These are phyloP conservation scores for Hymenoscyphus infarciens DNA, from an alignment of 2,329 filamentous ascomycete species.

Conservation along the genomic window DNA sequence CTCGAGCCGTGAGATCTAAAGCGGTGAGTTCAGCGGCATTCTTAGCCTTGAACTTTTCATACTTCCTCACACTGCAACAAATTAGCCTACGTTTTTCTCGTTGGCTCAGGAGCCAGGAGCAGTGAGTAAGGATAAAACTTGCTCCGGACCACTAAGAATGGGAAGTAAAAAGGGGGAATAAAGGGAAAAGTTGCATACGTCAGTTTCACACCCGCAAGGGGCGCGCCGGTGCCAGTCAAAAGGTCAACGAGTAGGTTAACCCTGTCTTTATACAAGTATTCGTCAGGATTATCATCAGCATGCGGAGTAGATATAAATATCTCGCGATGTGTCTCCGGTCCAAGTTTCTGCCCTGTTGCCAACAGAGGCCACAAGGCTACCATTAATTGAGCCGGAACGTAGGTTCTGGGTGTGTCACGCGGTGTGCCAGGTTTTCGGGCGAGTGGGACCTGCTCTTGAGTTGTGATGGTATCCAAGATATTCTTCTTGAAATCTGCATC, in stretches of 20 bases:
- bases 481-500: constrained; percentile 7
- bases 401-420: background rate
- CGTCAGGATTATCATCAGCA: background rate
- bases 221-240: background rate
- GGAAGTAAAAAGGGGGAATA: too few species aligned
- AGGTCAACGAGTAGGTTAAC: background rate
- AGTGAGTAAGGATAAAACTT: too few species aligned
- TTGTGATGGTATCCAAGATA: background rate
- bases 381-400: background rate
- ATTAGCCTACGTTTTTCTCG: too few species aligned
- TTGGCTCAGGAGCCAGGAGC: too few species aligned
- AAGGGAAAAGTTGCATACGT: background rate
- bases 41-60: background rate
- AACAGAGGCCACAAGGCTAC: background rate
- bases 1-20: background rate
- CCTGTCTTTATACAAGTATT: background rate
- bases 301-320: constrained; percentile 2
- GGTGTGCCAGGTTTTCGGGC: background rate
- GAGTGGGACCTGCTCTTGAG: background rate
- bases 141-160: too few species aligned
- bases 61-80: background rate
- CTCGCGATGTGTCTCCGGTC: background rate
- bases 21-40: background rate
- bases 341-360: constrained; percentile 2
- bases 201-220: background rate